Evolutionary conservation across 768 basidiomycete species (phyloP).

Genomic region (Macrocybe gigantea): DNA sequence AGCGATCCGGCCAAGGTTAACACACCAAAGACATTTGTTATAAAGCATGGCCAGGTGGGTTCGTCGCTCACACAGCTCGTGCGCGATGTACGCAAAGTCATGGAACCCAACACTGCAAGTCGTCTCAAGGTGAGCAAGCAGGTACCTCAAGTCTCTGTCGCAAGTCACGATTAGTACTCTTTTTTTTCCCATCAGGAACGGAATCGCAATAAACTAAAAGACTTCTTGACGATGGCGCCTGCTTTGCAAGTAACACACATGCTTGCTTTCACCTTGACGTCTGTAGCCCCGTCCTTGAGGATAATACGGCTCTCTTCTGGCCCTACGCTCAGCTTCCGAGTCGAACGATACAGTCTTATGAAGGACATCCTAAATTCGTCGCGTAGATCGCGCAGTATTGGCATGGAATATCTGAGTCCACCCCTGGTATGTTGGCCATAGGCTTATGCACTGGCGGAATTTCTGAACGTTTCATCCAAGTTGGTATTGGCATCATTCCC

Average conservation of each 20-base stretch:
- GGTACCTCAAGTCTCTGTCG: neutral
- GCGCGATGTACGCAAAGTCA: conserved; percentile 87
- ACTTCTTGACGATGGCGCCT: conserved; percentile 90
- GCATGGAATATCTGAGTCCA: conserved; percentile 86
- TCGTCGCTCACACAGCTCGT: conserved; percentile 83
- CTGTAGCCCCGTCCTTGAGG: conserved; percentile 79
- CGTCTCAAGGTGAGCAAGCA: conserved; percentile 65
- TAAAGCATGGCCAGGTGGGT: conserved; percentile 94
- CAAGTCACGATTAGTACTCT: neutral
- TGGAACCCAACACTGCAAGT: conserved; percentile 97
- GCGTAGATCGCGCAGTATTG: conserved; percentile 65
- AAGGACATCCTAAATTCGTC: conserved; percentile 72
- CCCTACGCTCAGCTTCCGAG: conserved; percentile 88
- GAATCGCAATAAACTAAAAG: conserved; percentile 83
- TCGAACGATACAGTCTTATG: conserved; percentile 89
- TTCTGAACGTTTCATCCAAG: conserved; percentile 30
- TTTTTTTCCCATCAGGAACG: conserved; percentile 60
- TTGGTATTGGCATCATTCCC: conserved; percentile 90
- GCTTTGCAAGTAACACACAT: conserved; percentile 88
- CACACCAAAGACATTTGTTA: conserved; percentile 87
- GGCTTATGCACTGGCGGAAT: neutral
- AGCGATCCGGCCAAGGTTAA: conserved; percentile 21
- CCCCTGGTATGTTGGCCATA: conserved; percentile 62
- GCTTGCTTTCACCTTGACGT: conserved; percentile 85
- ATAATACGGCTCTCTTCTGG: conserved; percentile 85